Evolutionary conservation across 768 basidiomycete species (phyloP), one percentile per base, ranked within the genome.

Genomic region (Russula brevipes): DNA sequence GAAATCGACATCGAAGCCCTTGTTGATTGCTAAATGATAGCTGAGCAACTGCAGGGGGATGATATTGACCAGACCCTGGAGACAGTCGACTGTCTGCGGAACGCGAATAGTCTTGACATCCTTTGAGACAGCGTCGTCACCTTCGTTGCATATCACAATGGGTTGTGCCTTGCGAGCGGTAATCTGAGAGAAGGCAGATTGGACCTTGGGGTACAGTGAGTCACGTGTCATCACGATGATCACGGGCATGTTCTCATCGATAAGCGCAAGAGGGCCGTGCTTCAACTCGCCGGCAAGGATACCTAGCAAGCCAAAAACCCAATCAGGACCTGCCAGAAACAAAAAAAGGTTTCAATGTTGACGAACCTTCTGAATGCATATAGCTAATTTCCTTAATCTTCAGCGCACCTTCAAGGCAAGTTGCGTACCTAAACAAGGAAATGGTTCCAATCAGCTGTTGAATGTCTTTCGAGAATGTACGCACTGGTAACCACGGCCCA

Each of bases 321-420:
- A 39, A 46, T 50, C 57, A 51, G 52, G 6, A 54, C 2, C 12
- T 4, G 24, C 24, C 24, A 24, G 24, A 41, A 19, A n/a, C 24
- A 17, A 5, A 41, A 54, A 11, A 8, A 57, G 38, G 8, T 16
- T 56, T 47, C 12, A 1, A 14, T 14, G 30, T 5, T 44, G 42
- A 64, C 76, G 66, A 76, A 79, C 89, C 89, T 77, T 87, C 86
- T 1, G 84, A 85, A 73, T 87, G 87, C 84, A 91, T 88, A 78
- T 98, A 98, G 60, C 90, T 91, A 74, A 98, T 95, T 81, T 98
- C 97, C 80, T 99, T 99, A 79, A 99, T 98, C 82, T 99, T 99
- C 70, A 99, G 78, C 7, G 97, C 97, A 60, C 95, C 97, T 75
- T 99, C 97, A 52, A 99, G 81, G 76, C 96, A 98, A 7, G 97